Evolutionary conservation across 805 yeast species (phyloP).

Genomic region (Yarrowia sp.): DNA sequence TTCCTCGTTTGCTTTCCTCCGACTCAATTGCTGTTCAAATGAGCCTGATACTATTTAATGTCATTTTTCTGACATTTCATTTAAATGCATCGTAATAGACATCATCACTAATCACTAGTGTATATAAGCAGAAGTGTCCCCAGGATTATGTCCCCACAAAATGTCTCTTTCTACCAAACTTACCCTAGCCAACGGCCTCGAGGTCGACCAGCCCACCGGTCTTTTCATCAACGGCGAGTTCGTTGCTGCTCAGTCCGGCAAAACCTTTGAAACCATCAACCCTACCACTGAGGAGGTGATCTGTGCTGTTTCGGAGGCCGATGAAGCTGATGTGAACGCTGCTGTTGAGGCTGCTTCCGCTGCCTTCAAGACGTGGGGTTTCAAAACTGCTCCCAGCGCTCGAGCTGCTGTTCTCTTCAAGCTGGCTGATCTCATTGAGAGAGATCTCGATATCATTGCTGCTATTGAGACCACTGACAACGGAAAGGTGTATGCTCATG

Average conservation of each 20-base stretch:
- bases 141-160: not conserved
- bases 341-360: constrained; percentile 84
- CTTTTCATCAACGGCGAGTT: constrained; percentile 80
- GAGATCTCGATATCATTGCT: constrained; percentile 68
- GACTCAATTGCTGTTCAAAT: not conserved
- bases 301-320: constrained; percentile 66
- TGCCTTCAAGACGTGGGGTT: constrained; percentile 74
- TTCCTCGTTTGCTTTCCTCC: not conserved
- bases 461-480: constrained; percentile 83
- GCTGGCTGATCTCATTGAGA: constrained; percentile 76
- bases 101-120: constrained; percentile 5
- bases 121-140: not conserved
- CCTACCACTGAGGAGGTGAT: constrained; percentile 51
- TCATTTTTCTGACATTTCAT: not conserved
- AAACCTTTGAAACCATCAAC: constrained; percentile 55
- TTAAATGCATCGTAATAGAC: not conserved
- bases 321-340: constrained; percentile 67
- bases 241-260: constrained; percentile 56
- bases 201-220: constrained; percentile 78
- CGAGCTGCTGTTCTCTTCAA: constrained; percentile 62
- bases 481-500: constrained; percentile 61
- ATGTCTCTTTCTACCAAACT: constrained; percentile 6
- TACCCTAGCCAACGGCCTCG: constrained; percentile 59
- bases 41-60: too few relatives aligned
- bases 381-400: constrained; percentile 52